Evolutionary conservation across 75 land plant genomes (phyloP).

Genomic region (Cunninghamia lanceolata): DNA sequence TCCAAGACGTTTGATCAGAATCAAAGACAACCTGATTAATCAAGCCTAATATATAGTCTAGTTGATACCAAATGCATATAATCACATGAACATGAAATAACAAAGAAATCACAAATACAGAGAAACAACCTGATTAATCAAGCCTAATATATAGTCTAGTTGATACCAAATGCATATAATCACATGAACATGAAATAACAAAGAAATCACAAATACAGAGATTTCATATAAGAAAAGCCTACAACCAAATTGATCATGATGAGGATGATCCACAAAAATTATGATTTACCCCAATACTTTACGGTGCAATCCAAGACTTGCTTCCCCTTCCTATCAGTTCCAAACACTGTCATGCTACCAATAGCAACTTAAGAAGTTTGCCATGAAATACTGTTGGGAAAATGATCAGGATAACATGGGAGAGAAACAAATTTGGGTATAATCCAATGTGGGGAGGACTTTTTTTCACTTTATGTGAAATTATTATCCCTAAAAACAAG

Average conservation of each 20-base stretch:
- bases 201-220: background rate
- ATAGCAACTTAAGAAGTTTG: too few relatives aligned
- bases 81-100: background rate
- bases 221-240: background rate
- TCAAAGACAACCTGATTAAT: background rate
- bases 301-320: background rate
- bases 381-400: too few relatives aligned
- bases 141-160: background rate
- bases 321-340: too few relatives aligned
- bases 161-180: background rate
- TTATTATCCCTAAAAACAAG: too few relatives aligned
- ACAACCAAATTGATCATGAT: background rate
- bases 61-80: background rate
- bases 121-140: background rate
- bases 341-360: too few relatives aligned
- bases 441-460: too few relatives aligned
- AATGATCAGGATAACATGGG: too few relatives aligned
- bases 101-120: background rate
- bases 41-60: background rate
- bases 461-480: too few relatives aligned
- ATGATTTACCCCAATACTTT: background rate
- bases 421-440: too few relatives aligned
- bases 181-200: background rate
- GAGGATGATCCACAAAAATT: background rate
- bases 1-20: background rate